phyloP scores from a whole-genome alignment of 805 yeast species.

The Ogataea nonfermentans region DNA sequence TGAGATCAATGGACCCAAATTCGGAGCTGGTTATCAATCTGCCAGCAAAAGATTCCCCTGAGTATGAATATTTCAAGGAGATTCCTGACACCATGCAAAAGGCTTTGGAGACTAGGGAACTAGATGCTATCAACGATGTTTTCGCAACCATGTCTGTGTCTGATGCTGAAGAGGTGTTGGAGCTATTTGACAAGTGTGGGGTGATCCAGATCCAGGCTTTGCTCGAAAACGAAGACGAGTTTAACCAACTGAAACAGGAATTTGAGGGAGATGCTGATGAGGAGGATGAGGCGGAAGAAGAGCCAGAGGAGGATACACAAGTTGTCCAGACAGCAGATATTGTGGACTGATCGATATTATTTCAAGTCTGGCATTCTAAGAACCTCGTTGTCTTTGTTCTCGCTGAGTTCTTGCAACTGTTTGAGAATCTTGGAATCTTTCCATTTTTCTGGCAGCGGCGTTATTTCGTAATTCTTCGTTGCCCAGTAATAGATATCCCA shows the following conservation, averaged over 20 bases:
- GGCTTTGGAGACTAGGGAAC: constrained; percentile 68
- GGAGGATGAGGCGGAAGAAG: constrained; percentile 18
- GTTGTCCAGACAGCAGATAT: constrained; percentile 35
- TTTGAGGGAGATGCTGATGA: constrained; percentile 34
- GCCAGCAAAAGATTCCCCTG: constrained; percentile 56
- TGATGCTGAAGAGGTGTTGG: constrained; percentile 78
- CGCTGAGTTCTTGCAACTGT: constrained; percentile 68
- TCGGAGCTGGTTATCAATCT: constrained; percentile 68
- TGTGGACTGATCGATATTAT: constrained; percentile 35
- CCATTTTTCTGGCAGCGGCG: constrained; percentile 90
- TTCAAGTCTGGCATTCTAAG: constrained; percentile 82
- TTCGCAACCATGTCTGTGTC: constrained; percentile 69
- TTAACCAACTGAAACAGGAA: constrained; percentile 50
- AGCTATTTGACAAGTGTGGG: constrained; percentile 72
- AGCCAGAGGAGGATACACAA: not conserved
- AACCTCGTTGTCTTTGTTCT: constrained; percentile 67
- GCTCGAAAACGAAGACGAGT: constrained; percentile 70
- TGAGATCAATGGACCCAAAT: constrained; percentile 83
- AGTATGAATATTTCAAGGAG: constrained; percentile 54
- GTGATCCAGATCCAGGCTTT: constrained; percentile 80
- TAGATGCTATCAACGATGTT: constrained; percentile 80
- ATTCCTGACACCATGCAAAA: constrained; percentile 62
- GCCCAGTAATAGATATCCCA: constrained; percentile 99
- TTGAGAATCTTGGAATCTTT: constrained; percentile 60
- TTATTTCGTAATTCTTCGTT: constrained; percentile 73